A percentile compares a stretch with the other conserved stretches of the same genome.
Conservation (phyloP, 2,329 filamentous ascomycete genomes). For the Fusarium foetens region DNA sequence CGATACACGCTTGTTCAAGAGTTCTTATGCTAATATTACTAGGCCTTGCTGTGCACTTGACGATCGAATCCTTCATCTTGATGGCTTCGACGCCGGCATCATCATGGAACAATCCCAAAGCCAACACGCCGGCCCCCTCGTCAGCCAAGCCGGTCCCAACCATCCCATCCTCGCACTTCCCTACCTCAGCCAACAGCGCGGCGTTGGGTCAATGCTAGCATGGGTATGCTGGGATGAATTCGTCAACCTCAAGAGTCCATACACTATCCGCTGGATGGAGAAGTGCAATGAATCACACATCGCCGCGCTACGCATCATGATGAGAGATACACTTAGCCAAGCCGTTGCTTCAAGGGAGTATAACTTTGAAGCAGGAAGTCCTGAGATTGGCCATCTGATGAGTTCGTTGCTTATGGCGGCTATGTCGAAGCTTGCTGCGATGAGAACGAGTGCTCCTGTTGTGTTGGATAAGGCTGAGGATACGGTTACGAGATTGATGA, state of each 20-base stretch:
- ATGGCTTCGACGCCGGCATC: slow-evolving; percentile 15
- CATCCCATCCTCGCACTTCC: slow-evolving; percentile 11
- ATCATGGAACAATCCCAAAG: slow-evolving; percentile 22
- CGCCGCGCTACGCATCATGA: slow-evolving; percentile 4
- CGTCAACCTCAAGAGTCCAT: slow-evolving; percentile 17
- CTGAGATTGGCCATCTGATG: slow-evolving; percentile 17
- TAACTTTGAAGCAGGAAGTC: not conserved
- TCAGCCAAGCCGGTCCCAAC: not conserved
- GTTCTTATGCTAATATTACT: fast-evolving
- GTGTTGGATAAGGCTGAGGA: slow-evolving; percentile 7
- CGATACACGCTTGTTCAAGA: fast-evolving
- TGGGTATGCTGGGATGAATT: slow-evolving; percentile 28
- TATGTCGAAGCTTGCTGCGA: slow-evolving; percentile 9
- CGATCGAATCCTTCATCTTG: slow-evolving; percentile 3
- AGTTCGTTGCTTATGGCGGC: slow-evolving; percentile 19
- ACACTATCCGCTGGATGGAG: slow-evolving; percentile 18
- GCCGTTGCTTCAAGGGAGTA: not conserved
- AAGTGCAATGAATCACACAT: slow-evolving; percentile 24
- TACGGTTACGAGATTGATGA: slow-evolving; percentile 8
- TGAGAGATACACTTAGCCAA: slow-evolving; percentile 10
- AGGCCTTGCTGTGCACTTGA: slow-evolving; percentile 6
- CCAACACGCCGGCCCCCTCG: not conserved
- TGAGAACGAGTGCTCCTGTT: slow-evolving; percentile 2
- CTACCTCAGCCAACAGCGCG: slow-evolving; percentile 11
- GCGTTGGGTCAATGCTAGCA: slow-evolving; percentile 6